Base-by-base conservation (phyloP, 2,329 filamentous ascomycete genomes). In the Emydomyces testavorans region DNA sequence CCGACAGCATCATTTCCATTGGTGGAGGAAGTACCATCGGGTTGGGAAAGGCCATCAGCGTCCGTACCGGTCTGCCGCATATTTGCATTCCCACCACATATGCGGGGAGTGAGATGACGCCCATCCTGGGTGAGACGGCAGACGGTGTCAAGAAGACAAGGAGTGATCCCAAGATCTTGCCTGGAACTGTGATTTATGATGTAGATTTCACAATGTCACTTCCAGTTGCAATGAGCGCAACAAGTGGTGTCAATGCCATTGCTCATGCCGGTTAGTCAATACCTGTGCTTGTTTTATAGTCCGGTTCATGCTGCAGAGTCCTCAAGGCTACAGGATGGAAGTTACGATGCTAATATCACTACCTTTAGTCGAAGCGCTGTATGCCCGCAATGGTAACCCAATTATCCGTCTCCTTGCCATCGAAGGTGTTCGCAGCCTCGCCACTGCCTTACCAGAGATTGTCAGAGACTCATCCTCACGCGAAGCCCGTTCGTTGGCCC, bases 161-260 rank as follows among this genome's bases (percentile, higher is more conserved):
- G 24, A 68, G 64, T 3, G 77, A 82, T 58, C 71, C 74, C 1
- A 76, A 72, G 58, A 80, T 82, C 48, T 63, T 80, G 16, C 79
- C 79, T 0, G 70, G 68, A 0, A 74, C 73, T 0, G 78, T 82
- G 3, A 76, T 83, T 32, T 82, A 82, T 58, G 79, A 83, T 63
- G 76, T 80, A 15, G 71, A 79, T 55, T 62, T 81, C 47, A 81
- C 78, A 0, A 69, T 79, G 70, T 76, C 72, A 1, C 63, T 82
- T 20, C 78, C 79, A 0, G 56, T 62, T 1, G 61, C 58, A 0
- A 65, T 79, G 60, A 77, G 71, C 52, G 71, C 73, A 1, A 77
- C 72, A 0, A 80, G 77, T 50, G 79, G 79, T 38, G 69, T 82
- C 40, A 82, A 82, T 58, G 78, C 79, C 0, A 79, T 82, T 60